These are phyloP conservation scores for Phlebopus sp. DNA, from an alignment of 1,284 basidiomycete species.

Conservation along the genomic window DNA sequence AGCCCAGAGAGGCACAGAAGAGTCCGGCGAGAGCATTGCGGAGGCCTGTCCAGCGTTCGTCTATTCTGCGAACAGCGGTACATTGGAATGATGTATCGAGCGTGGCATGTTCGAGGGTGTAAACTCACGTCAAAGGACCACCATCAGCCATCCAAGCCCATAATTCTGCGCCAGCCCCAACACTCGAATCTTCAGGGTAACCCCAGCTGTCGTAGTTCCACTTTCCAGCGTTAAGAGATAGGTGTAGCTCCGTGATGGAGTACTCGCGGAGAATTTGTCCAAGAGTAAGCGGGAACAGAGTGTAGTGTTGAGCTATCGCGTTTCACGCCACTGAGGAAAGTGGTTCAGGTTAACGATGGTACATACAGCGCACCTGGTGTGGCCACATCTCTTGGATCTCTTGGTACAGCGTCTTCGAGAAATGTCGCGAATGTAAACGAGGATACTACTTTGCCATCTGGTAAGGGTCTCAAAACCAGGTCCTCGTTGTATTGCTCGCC, in stretches of 20 bases:
- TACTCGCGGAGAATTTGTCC: conserved; percentile 85
- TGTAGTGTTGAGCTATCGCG: conserved; percentile 71
- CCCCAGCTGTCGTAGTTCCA: conserved; percentile 92
- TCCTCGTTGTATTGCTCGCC: conserved; percentile 64
- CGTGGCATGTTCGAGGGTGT: neutral
- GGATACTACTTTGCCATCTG: conserved; percentile 82
- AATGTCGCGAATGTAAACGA: conserved; percentile 82
- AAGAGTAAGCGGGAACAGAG: conserved; percentile 80
- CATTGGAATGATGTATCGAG: neutral
- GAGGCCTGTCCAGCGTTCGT: conserved; percentile 80
- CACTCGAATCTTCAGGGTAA: conserved; percentile 71
- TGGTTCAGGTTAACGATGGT: neutral
- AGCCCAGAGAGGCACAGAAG: conserved; percentile 91
- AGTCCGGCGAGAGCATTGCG: conserved; percentile 89
- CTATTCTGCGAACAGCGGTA: conserved; percentile 44
- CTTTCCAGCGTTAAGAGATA: conserved; percentile 85
- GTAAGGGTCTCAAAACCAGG: conserved; percentile 70
- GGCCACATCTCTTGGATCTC: conserved; percentile 48
- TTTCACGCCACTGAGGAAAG: neutral
- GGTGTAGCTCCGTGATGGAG: conserved; percentile 81
- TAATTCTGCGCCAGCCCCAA: conserved; percentile 83
- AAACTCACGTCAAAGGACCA: conserved; percentile 46
- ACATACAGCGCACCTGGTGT: conserved; percentile 39
- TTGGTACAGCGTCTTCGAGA: conserved; percentile 50
- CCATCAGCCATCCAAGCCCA: conserved; percentile 85